These are phyloP conservation scores for Amauroascus verrucosus DNA, from an alignment of 2,329 filamentous ascomycete genomes.

Conservation along the genomic window DNA sequence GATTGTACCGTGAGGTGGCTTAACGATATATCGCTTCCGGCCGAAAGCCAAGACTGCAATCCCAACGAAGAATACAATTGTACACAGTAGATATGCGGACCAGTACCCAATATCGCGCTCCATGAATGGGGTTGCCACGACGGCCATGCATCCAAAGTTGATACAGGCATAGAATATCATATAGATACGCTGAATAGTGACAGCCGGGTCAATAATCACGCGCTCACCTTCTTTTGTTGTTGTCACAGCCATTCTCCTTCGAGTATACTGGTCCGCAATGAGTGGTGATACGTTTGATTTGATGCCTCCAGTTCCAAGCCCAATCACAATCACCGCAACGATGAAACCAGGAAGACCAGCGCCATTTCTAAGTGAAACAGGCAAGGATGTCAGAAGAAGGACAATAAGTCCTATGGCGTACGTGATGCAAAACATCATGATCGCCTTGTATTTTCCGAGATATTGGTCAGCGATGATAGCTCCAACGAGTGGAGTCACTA, in stretches of 20 bases:
- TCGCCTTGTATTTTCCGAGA: constrained; percentile 51
- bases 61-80: constrained; percentile 54
- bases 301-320: constrained; percentile 56
- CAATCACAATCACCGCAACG: constrained; percentile 50
- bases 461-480: constrained; percentile 51
- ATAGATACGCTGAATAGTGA: constrained; percentile 59
- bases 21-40: constrained; percentile 36
- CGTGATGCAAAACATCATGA: constrained; percentile 45
- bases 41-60: constrained; percentile 44
- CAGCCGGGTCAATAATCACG: constrained; percentile 55
- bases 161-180: constrained; percentile 66
- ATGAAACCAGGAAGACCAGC: constrained; percentile 45
- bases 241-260: constrained; percentile 43
- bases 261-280: constrained; percentile 55
- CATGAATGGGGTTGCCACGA: constrained; percentile 56
- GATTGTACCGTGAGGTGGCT: constrained; percentile 50
- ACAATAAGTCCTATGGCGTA: constrained; percentile 49
- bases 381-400: constrained; percentile 46
- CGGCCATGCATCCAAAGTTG: constrained; percentile 58
- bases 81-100: constrained; percentile 52
- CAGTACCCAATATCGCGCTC: constrained; percentile 58
- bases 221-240: constrained; percentile 39
- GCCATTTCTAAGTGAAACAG: constrained; percentile 40
- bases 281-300: constrained; percentile 53
- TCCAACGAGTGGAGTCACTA: constrained; percentile 46